phyloP scores from a whole-genome alignment of 805 yeast genomes.

The Ogataea glucozyma region DNA sequence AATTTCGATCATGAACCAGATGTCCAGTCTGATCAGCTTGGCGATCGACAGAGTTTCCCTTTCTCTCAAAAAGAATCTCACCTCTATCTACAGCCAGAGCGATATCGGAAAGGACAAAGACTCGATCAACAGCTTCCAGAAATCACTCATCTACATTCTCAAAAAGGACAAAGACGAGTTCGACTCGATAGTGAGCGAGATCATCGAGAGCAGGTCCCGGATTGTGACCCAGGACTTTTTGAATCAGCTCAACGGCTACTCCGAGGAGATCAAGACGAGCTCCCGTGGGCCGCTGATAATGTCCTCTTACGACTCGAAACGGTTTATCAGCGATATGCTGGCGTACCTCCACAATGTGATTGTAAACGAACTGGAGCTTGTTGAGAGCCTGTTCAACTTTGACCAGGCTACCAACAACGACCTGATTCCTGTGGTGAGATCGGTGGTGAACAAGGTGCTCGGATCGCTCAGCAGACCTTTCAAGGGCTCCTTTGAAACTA shows the following conservation, averaged over 20 bases:
- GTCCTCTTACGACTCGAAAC: constrained; percentile 74
- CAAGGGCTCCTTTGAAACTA: constrained; percentile 65
- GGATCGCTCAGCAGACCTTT: constrained; percentile 58
- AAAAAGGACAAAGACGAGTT: constrained; percentile 49
- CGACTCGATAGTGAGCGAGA: constrained; percentile 57
- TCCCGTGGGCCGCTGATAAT: constrained; percentile 51
- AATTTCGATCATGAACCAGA: constrained; percentile 58
- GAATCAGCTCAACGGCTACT: constrained; percentile 48
- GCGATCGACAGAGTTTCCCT: constrained; percentile 57
- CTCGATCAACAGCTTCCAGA: constrained; percentile 31
- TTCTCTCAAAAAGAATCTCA: constrained; percentile 35
- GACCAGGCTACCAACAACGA: constrained; percentile 29
- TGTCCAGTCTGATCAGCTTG: constrained; percentile 49
- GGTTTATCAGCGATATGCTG: constrained; percentile 82
- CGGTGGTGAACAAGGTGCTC: constrained; percentile 51
- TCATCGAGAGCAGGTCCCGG: constrained; percentile 71
- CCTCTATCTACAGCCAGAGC: constrained; percentile 25
- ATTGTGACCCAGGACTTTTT: constrained; percentile 66
- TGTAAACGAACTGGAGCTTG: constrained; percentile 82
- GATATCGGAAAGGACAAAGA: constrained; percentile 21
- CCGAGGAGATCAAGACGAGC: constrained; percentile 21
- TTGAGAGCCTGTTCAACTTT: constrained; percentile 58
- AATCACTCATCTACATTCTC: constrained; percentile 32
- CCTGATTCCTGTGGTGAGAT: constrained; percentile 28
- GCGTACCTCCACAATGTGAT: constrained; percentile 86